phyloP scores from a whole-genome alignment of 108 stramenopile genomes.

The Schizochytrium sp. region DNA sequence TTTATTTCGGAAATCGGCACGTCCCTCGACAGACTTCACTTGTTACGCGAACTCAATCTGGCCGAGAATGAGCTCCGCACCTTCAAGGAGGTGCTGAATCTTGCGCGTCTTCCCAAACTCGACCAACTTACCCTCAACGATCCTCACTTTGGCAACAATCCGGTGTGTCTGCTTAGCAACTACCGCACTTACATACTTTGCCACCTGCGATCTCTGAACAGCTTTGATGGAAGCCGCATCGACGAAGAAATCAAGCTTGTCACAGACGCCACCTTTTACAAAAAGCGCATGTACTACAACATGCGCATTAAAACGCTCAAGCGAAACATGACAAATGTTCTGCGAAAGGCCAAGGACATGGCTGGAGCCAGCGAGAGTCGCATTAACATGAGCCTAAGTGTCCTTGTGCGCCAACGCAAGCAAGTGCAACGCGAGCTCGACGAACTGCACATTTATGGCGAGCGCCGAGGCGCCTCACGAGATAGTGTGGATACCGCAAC shows the following conservation, averaged over 20 bases:
- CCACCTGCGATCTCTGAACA: constrained; percentile 27
- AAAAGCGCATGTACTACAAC: constrained; percentile 55
- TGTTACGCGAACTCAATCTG: constrained; percentile 31
- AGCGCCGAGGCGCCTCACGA: neutral
- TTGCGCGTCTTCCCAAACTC: constrained; percentile 27
- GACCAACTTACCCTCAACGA: constrained; percentile 18
- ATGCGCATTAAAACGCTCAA: constrained; percentile 45
- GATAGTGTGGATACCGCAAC: neutral
- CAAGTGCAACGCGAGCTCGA: constrained; percentile 37
- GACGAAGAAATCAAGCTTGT: constrained; percentile 30
- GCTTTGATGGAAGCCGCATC: constrained; percentile 29
- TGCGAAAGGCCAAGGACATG: constrained; percentile 8
- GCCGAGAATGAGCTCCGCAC: constrained; percentile 39
- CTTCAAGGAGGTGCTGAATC: constrained; percentile 39
- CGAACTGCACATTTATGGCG: neutral
- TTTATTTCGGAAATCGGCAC: neutral
- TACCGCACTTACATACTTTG: constrained; percentile 44
- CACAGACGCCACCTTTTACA: constrained; percentile 39
- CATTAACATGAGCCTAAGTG: constrained; percentile 30
- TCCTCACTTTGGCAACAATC: constrained; percentile 45
- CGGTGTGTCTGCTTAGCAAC: constrained; percentile 43
- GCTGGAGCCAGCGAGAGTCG: neutral
- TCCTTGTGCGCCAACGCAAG: constrained; percentile 36
- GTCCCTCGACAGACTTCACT: neutral
- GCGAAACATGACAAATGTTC: constrained; percentile 34